phyloP scores from a whole-genome alignment of 805 yeast species.

The Barnettozyma pratensis region DNA sequence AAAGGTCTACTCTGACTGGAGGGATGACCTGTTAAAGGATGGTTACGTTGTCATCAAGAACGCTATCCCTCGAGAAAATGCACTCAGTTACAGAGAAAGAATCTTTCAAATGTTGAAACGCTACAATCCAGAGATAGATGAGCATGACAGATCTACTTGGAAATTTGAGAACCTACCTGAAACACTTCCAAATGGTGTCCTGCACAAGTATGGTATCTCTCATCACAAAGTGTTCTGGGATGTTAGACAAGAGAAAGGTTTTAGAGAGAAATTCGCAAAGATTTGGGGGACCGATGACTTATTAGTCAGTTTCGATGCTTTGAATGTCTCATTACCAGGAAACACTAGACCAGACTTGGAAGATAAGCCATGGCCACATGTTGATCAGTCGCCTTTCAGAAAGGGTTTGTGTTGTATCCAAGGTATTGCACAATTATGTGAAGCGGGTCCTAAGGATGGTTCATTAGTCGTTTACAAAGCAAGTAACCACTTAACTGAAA shows the following conservation, averaged over 20 bases:
- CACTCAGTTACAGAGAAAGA: slow-evolving; percentile 20
- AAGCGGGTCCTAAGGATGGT: slow-evolving; percentile 27
- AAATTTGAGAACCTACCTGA: slow-evolving; percentile 26
- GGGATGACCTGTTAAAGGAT: slow-evolving; percentile 25
- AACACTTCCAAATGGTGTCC: slow-evolving; percentile 15
- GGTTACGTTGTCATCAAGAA: slow-evolving; percentile 30
- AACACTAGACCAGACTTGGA: slow-evolving; percentile 9
- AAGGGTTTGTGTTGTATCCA: slow-evolving; percentile 28
- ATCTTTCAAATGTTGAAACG: slow-evolving; percentile 23
- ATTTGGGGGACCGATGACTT: slow-evolving; percentile 31
- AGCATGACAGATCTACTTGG: slow-evolving; percentile 27
- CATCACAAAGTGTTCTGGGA: slow-evolving; percentile 33
- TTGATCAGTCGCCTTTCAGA: slow-evolving; percentile 30
- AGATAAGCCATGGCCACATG: slow-evolving; percentile 28
- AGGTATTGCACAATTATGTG: slow-evolving; percentile 28
- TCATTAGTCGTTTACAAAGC: slow-evolving; percentile 27
- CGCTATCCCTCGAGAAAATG: slow-evolving; percentile 24
- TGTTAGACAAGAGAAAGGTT: slow-evolving; percentile 26
- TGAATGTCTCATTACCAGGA: slow-evolving; percentile 28
- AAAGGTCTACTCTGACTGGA: slow-evolving; percentile 22
- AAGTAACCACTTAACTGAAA: slow-evolving; percentile 20
- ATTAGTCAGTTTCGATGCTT: slow-evolving; percentile 29
- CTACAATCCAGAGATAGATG: slow-evolving; percentile 21
- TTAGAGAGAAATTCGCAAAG: slow-evolving; percentile 24
- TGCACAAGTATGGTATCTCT: slow-evolving; percentile 18